A percentile compares a stretch with the other conserved stretches of the same genome.
These are phyloP conservation scores for Ustulina deusta DNA, from an alignment of 2,329 filamentous ascomycete genomes.

Conservation along the genomic window DNA sequence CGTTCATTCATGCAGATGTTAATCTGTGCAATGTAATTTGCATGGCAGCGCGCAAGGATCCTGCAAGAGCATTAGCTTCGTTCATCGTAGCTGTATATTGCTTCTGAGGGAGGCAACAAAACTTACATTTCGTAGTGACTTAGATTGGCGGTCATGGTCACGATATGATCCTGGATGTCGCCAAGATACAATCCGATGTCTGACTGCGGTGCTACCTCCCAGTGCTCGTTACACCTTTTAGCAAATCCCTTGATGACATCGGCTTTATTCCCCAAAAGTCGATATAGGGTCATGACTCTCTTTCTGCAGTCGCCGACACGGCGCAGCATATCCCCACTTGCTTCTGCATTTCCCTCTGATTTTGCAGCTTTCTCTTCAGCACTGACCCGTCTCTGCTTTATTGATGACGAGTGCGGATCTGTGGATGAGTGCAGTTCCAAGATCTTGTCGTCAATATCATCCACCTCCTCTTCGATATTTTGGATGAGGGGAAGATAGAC, in stretches of 20 bases:
- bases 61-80: conserved; percentile 57
- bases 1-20: conserved; percentile 99
- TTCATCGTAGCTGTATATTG: background rate
- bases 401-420: conserved; percentile 56
- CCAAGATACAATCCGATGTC: conserved; percentile 98
- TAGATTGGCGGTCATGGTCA: conserved; percentile 98
- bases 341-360: conserved; percentile 60
- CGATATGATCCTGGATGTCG: conserved; percentile 98
- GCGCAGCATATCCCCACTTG: conserved; percentile 84
- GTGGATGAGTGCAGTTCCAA: conserved; percentile 78
- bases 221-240: conserved; percentile 97
- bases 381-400: conserved; percentile 53
- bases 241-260: conserved; percentile 99
- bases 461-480: conserved; percentile 93
- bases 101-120: background rate
- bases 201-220: conserved; percentile 92
- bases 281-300: conserved; percentile 95
- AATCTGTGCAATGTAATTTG: conserved; percentile 98
- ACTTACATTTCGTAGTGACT: conserved; percentile 94
- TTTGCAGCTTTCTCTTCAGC: conserved; percentile 61
- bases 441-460: conserved; percentile 95
- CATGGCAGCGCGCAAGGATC: conserved; percentile 89
- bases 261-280: conserved; percentile 94
- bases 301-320: conserved; percentile 94
- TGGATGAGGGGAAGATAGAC: conserved; percentile 94